phyloP scores from a whole-genome alignment of 352 stramenopile species.

The Phytophthora parvispora region DNA sequence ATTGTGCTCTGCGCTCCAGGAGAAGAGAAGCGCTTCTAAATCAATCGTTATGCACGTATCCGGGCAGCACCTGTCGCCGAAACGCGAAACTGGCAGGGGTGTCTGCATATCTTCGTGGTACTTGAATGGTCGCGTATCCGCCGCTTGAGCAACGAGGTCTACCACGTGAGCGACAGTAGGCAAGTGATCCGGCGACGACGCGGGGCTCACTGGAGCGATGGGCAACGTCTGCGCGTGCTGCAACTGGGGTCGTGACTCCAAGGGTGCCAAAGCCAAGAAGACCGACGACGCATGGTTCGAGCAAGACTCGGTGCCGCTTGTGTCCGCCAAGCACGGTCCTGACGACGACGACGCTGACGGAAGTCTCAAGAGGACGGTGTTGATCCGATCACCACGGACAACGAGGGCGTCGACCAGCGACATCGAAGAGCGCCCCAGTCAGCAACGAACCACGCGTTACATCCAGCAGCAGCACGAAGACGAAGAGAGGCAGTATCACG shows the following conservation, averaged over 20 bases:
- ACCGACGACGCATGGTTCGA: constrained; percentile 67
- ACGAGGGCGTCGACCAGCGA: constrained; percentile 13
- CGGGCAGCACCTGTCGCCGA: too few relatives aligned
- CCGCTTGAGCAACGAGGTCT: not conserved
- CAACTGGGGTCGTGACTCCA: constrained; percentile 23
- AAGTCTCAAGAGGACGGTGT: constrained; percentile 60
- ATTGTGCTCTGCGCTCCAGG: constrained; percentile 75
- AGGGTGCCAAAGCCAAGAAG: constrained; percentile 16
- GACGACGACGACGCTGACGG: constrained; percentile 45
- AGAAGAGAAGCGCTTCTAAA: constrained; percentile 58
- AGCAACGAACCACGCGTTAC: constrained; percentile 3
- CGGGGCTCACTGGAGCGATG: constrained; percentile 19
- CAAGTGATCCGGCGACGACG: not conserved
- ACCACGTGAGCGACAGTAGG: not conserved
- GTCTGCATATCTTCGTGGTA: constrained; percentile 19
- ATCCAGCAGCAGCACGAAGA: constrained; percentile 17
- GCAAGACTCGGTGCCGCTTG: constrained; percentile 67
- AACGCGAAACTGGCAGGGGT: constrained; percentile 15
- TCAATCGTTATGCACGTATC: constrained; percentile 12
- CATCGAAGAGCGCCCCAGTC: constrained; percentile 1
- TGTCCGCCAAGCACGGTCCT: constrained; percentile 55
- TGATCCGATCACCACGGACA: constrained; percentile 54
- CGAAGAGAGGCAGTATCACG: constrained; percentile 18
- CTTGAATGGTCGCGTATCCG: constrained; percentile 36
- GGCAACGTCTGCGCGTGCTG: constrained; percentile 42